Percentiles rank a stretch among this genome's conserved stretches.
These are phyloP conservation scores for Claviceps spartinae DNA, from an alignment of 2,329 filamentous ascomycete genomes.

Conservation along the genomic window DNA sequence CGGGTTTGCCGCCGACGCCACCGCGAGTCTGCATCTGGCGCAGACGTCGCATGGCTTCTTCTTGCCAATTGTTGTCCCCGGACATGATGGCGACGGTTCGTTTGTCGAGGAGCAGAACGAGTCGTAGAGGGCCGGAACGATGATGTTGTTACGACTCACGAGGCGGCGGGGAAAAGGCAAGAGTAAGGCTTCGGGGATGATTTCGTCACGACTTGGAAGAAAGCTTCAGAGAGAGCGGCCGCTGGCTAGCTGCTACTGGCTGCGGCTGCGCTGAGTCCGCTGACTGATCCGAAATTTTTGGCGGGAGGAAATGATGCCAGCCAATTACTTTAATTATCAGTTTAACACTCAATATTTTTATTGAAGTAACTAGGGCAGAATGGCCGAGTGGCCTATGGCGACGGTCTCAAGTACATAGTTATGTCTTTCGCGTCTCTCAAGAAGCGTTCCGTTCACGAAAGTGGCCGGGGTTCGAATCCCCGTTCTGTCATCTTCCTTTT, in stretches of 20 bases:
- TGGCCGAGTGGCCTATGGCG: constrained; percentile 14
- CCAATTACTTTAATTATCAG: accelerated
- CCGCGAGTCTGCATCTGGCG: constrained; percentile 33
- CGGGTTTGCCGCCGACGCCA: constrained; percentile 28
- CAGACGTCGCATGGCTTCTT: constrained; percentile 38
- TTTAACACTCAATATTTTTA: too few species aligned
- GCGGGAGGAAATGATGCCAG: background rate
- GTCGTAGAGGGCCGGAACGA: background rate
- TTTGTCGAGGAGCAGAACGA: background rate
- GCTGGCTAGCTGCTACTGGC: background rate
- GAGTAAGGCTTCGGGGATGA: too few species aligned
- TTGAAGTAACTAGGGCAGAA: constrained; percentile 7
- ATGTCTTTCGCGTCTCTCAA: constrained; percentile 8
- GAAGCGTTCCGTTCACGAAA: constrained; percentile 14
- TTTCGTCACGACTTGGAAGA: background rate
- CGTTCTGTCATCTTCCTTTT: constrained; percentile 10
- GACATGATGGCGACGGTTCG: constrained; percentile 15
- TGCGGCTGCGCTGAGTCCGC: background rate
- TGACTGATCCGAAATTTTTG: constrained; percentile 5
- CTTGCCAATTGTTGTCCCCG: constrained; percentile 27
- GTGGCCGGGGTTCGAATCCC: constrained; percentile 15
- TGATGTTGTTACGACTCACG: background rate
- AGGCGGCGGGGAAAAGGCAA: background rate
- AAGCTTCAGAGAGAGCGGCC: background rate
- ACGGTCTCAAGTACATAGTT: constrained; percentile 11